These are phyloP conservation scores for Ophiocordyceps camponoti-floridani DNA, from an alignment of 2,329 filamentous ascomycete species.

Conservation along the genomic window DNA sequence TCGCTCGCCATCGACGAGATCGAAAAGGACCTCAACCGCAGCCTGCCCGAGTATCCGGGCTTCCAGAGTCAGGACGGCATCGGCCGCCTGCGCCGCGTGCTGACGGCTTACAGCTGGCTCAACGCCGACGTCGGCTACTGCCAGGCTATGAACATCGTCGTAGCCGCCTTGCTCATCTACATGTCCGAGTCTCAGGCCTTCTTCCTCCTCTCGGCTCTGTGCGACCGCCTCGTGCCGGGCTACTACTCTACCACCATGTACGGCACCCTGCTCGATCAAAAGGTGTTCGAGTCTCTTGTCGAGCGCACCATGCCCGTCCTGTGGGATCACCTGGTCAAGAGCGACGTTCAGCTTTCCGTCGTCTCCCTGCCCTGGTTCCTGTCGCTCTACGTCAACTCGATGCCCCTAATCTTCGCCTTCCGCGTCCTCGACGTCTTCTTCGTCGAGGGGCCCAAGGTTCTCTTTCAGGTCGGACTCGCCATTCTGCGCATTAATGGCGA, in stretches of 20 bases:
- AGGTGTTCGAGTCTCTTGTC: constrained; percentile 94
- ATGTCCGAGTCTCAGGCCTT: constrained; percentile 95
- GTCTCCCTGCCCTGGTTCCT: constrained; percentile 97
- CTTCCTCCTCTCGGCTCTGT: constrained; percentile 78
- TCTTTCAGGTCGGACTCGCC: constrained; percentile 94
- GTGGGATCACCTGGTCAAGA: constrained; percentile 95
- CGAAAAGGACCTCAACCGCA: constrained; percentile 93
- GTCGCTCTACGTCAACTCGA: constrained; percentile 96
- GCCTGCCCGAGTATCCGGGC: constrained; percentile 88
- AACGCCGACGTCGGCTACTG: constrained; percentile 95
- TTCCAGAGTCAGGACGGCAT: constrained; percentile 97
- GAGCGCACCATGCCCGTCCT: constrained; percentile 97
- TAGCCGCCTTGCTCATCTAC: constrained; percentile 94
- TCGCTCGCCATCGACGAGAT: constrained; percentile 97
- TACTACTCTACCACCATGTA: constrained; percentile 99
- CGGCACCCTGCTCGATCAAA: constrained; percentile 86
- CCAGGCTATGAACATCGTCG: constrained; percentile 99
- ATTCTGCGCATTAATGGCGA: constrained; percentile 95
- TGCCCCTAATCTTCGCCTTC: constrained; percentile 96
- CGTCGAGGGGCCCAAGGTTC: constrained; percentile 87
- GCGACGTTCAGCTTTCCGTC: constrained; percentile 90
- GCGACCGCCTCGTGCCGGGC: constrained; percentile 80
- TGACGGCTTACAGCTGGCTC: constrained; percentile 96
- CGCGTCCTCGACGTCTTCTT: constrained; percentile 96
- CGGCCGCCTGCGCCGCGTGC: constrained; percentile 66